Base-by-base conservation (phyloP, 305 asterid genomes). In the Euphrasia arctica region DNA sequence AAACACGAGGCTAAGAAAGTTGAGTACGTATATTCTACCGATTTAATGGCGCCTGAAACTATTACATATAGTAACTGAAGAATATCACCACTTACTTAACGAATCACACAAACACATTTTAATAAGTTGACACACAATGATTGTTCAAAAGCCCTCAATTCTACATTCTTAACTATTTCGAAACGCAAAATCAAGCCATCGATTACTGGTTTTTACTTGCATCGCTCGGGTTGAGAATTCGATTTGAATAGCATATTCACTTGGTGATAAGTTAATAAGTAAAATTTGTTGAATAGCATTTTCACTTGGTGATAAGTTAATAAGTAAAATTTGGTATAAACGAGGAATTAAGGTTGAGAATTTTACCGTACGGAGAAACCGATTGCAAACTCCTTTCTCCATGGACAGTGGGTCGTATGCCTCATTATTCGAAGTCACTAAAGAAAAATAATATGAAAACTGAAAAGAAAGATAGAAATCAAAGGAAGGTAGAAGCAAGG, bases 301-400 rank as follows among this genome's bases (percentile, higher is more conserved):
- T 18, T 18, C 22, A 18, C 62, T 18, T 18, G 22, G 22, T 18
- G 22, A 18, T 18, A 18, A 58, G 1, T 9, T 8, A 5, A 31
- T 34, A 36, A 14, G 54, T 41, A 41, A 42, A 18, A 41, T 5
- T 60, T 60, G 34, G 5, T 15, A 42, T 10, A 18, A 29, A 28
- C 29, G 48, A 18, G 32, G 1, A 39, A n/a, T 3, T 4, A 13
- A 22, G 52, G 66, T 52, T n/a, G 34, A 42, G 67, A 52, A 10
- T 29, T 29, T 62, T 83, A 93, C 99, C 95, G 95, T 85, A 25
- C 87, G 88, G 63, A 88, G 71, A 67, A 88, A 93, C 28, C 81
- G 95, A 76, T 83, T 78, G 85, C 99, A 93, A 64, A 90, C 74
- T 61, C 92, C 94, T 72, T 75, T 85, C 50, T 82, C 84, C 7